Evolutionary conservation across 345 rosid species (phyloP).

Genomic region (Durio zibethinus): DNA sequence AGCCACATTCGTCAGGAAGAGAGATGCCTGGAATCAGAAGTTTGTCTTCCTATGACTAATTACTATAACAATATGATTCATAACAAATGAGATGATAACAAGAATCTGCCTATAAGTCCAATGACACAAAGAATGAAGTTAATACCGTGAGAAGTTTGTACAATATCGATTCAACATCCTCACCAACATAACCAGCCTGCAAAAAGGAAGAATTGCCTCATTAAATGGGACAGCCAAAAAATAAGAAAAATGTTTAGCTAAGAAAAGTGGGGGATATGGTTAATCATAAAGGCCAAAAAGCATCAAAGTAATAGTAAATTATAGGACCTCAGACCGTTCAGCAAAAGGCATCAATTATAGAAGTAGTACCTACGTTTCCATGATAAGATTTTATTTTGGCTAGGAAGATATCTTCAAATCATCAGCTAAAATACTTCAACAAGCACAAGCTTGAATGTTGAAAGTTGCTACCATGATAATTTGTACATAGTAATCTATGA

Average conservation of each 20-base stretch:
- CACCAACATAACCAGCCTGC: constrained; percentile 98
- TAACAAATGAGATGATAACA: background rate
- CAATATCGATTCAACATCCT: constrained; percentile 93
- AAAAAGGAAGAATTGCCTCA: constrained; percentile 17
- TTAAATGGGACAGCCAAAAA: constrained; percentile 7
- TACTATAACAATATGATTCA: background rate
- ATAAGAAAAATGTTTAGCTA: background rate
- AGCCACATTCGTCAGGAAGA: background rate
- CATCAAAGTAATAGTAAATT: background rate
- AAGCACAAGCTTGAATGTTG: background rate
- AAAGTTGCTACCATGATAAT: background rate
- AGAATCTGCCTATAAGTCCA: background rate
- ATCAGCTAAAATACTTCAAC: background rate
- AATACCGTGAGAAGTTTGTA: constrained; percentile 77
- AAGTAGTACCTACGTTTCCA: background rate
- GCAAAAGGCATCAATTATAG: background rate
- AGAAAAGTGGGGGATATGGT: background rate
- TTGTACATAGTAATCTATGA: background rate
- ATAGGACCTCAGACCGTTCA: background rate
- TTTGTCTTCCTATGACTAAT: background rate
- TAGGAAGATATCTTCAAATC: background rate
- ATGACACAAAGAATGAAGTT: constrained; percentile 6
- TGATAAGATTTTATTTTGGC: background rate
- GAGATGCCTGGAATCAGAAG: background rate
- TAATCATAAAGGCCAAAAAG: background rate